Conservation (phyloP, 306 rosid genomes). For the Corylus heterophylla region DNA sequence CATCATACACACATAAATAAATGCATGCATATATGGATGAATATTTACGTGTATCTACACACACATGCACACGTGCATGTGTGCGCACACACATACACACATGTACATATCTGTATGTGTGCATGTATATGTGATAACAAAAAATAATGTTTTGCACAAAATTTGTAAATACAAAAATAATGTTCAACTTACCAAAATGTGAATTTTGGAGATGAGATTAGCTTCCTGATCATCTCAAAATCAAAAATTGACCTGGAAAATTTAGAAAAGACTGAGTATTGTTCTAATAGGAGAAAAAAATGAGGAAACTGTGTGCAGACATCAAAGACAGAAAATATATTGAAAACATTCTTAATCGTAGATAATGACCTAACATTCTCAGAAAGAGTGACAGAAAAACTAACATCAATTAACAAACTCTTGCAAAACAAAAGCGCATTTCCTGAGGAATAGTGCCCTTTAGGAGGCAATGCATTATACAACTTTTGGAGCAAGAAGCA, state of each 20-base stretch:
- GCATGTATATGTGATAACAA: not conserved
- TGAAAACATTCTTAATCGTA: slow-evolving; percentile 13
- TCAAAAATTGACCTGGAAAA: slow-evolving; percentile 89
- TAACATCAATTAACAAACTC: slow-evolving; percentile 16
- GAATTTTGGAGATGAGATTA: slow-evolving; percentile 80
- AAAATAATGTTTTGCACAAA: slow-evolving; percentile 14
- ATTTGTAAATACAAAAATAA: slow-evolving; percentile 1
- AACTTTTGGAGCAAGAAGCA: not conserved
- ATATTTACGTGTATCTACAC: not conserved
- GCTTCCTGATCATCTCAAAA: slow-evolving; percentile 70
- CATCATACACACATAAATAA: not conserved
- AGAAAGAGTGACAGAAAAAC: slow-evolving; percentile 11
- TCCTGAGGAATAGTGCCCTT: not conserved
- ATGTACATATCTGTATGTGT: not conserved
- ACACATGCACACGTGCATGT: not conserved
- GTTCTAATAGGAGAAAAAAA: slow-evolving; percentile 3
- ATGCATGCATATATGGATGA: not conserved
- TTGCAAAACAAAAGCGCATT: slow-evolving; percentile 9
- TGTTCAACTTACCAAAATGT: slow-evolving; percentile 73
- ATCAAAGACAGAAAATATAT: slow-evolving; percentile 17
- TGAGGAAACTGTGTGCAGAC: not conserved
- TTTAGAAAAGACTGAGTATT: slow-evolving; percentile 21
- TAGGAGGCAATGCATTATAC: not conserved
- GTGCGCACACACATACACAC: not conserved
- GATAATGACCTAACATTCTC: slow-evolving; percentile 8